Evolutionary conservation across 2,329 filamentous ascomycete genomes (phyloP).

Genomic region (Cercospora beticola): DNA sequence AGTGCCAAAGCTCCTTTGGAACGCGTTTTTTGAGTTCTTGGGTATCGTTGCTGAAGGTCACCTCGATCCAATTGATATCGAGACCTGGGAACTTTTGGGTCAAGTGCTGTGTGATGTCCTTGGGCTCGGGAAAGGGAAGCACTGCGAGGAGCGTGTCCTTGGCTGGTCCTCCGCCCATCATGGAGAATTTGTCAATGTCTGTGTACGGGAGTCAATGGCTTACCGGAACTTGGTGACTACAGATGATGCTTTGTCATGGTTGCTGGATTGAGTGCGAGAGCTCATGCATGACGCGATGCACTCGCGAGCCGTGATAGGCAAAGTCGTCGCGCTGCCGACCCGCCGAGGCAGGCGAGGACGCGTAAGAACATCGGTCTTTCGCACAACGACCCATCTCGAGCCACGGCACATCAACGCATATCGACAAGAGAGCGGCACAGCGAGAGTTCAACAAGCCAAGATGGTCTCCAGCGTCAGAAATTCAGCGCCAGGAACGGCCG

Average conservation of each 20-base stretch:
- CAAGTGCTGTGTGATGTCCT: conserved; percentile 43
- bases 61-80: conserved; percentile 13
- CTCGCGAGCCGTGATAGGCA: background rate
- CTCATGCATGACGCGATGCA: conserved; percentile 10
- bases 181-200: background rate
- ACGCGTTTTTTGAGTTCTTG: conserved; percentile 18
- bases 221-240: background rate
- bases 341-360: background rate
- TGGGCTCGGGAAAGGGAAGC: conserved; percentile 41
- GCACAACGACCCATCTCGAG: background rate
- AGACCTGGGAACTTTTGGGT: conserved; percentile 30
- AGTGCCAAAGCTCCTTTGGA: conserved; percentile 41
- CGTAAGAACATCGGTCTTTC: background rate
- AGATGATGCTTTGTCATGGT: background rate
- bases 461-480: background rate
- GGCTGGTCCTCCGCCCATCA: conserved; percentile 40
- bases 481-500: background rate
- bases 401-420: background rate
- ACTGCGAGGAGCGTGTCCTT: conserved; percentile 37
- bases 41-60: conserved; percentile 14
- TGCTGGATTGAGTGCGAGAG: background rate
- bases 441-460: background rate
- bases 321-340: background rate
- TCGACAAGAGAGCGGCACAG: background rate
- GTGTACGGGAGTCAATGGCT: background rate